These are phyloP conservation scores for Backusella mclennaniae DNA, from an alignment of 192 early-diverging fungal genomes.

Conservation along the genomic window DNA sequence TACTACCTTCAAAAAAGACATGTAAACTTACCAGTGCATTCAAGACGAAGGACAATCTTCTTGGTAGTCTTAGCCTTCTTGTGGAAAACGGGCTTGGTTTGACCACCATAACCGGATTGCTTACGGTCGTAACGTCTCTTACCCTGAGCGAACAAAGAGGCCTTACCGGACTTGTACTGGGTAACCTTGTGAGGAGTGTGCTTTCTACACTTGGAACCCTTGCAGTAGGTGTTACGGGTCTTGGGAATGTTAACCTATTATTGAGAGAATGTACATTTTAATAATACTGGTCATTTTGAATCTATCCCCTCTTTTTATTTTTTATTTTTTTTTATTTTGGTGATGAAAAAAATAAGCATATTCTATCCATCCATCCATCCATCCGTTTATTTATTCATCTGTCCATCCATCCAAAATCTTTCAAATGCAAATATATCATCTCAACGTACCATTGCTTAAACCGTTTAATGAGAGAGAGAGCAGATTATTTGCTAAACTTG, in stretches of 20 bases:
- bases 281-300: neutral
- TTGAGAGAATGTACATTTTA: neutral
- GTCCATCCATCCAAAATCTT: neutral
- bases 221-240: slow-evolving; percentile 99
- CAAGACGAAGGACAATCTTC: slow-evolving; percentile 98
- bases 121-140: slow-evolving; percentile 65
- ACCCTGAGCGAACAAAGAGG: slow-evolving; percentile 99
- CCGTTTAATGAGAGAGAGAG: slow-evolving; percentile 9
- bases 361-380: slow-evolving; percentile 4
- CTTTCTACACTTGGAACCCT: slow-evolving; percentile 95
- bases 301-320: neutral
- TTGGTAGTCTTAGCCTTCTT: slow-evolving; percentile 99
- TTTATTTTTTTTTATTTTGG: too few relatives aligned
- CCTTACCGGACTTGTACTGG: slow-evolving; percentile 99
- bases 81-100: slow-evolving; percentile 99
- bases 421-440: neutral
- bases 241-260: slow-evolving; percentile 98
- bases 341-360: neutral
- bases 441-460: slow-evolving; percentile 9
- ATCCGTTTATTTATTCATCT: neutral
- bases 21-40: slow-evolving; percentile 68
- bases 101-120: slow-evolving; percentile 99
- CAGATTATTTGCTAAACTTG: neutral
- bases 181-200: slow-evolving; percentile 99
- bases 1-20: too few relatives aligned